Conservation (phyloP, 1,284 basidiomycete genomes). For the Ceratobasidium sp. region DNA sequence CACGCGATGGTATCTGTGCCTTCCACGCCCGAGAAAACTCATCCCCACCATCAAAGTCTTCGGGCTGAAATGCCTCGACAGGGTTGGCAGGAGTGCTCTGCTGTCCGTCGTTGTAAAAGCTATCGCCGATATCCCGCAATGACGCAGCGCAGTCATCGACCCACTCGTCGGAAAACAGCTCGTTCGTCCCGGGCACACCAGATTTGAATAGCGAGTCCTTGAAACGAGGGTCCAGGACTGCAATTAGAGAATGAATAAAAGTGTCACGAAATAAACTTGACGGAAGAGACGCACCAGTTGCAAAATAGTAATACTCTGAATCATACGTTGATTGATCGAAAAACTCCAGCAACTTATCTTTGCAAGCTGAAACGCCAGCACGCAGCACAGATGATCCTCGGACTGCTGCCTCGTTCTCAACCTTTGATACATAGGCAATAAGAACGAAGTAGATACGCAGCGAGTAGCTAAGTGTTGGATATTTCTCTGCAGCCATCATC, state of each 20-base stretch:
- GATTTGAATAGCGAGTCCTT: neutral
- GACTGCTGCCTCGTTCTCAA: neutral
- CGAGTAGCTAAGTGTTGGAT: conserved; percentile 5
- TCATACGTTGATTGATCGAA: conserved; percentile 5
- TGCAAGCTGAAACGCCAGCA: neutral
- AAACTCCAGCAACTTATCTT: neutral
- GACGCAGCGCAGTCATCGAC: too few species aligned
- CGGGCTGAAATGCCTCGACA: neutral
- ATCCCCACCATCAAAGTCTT: neutral
- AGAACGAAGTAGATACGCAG: neutral
- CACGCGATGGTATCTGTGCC: neutral
- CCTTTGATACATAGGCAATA: neutral
- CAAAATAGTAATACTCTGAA: conserved; percentile 9
- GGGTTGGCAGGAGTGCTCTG: neutral
- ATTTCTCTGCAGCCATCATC: neutral
- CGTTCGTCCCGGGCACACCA: too few species aligned
- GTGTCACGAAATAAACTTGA: too few species aligned
- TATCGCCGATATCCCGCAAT: neutral
- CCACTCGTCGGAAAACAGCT: too few species aligned
- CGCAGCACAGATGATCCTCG: neutral
- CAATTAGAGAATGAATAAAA: neutral
- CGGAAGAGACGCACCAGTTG: neutral
- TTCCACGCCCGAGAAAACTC: neutral
- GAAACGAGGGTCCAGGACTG: neutral
- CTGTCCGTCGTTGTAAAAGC: neutral